Evolutionary conservation across 345 rosid genomes (phyloP).

Genomic region (Citropsis articulata): DNA sequence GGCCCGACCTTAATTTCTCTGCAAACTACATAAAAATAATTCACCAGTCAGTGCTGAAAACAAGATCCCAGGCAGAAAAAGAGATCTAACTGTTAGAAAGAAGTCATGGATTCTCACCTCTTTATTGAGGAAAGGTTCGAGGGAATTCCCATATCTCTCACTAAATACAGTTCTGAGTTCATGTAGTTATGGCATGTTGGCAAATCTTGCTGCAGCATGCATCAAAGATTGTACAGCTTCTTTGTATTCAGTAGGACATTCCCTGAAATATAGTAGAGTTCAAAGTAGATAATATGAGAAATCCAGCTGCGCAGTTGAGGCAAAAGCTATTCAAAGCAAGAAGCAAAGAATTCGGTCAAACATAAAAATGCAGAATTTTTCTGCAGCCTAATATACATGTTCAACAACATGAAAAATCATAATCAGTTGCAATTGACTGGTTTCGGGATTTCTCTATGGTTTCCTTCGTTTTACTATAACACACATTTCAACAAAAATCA

Average conservation of each 20-base stretch:
- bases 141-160: slow-evolving; percentile 61
- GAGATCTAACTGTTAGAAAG: background rate
- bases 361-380: background rate
- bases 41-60: background rate
- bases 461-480: background rate
- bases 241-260: slow-evolving; percentile 79
- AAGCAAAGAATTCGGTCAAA: background rate
- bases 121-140: slow-evolving; percentile 44
- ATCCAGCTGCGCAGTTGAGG: background rate
- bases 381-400: background rate
- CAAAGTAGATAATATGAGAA: background rate
- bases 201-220: slow-evolving; percentile 86
- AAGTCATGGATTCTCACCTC: slow-evolving; percentile 41
- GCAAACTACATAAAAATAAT: slow-evolving; percentile 39
- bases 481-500: background rate
- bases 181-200: slow-evolving; percentile 77
- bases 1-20: slow-evolving; percentile 42
- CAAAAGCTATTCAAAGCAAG: background rate
- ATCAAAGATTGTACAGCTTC: slow-evolving; percentile 69
- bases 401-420: background rate
- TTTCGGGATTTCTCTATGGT: background rate
- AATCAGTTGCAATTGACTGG: background rate
- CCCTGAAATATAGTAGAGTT: slow-evolving; percentile 36
- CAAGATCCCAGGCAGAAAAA: background rate
- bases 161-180: slow-evolving; percentile 56